These are phyloP conservation scores for Syzygium syzygioides DNA, from an alignment of 441 rosid genomes.

Conservation along the genomic window DNA sequence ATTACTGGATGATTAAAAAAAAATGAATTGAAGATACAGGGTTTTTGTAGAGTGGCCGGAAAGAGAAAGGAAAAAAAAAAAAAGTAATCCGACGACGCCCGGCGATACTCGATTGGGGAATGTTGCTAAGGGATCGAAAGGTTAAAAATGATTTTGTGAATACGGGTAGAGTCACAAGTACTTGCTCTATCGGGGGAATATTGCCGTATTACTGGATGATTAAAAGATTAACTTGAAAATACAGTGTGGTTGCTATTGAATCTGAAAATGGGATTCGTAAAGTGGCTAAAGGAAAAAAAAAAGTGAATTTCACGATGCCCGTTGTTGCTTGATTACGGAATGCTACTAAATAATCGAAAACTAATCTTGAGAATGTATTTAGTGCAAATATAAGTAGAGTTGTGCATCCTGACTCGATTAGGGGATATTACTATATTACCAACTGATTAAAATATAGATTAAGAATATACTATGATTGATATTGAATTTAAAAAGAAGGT, in stretches of 20 bases:
- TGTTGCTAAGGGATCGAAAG: background rate
- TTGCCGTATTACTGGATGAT: accelerated
- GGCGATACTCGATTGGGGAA: background rate
- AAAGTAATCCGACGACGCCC: accelerated
- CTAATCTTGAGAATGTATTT: accelerated
- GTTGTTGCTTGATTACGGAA: background rate
- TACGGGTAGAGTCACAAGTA: background rate
- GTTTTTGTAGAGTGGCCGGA: background rate
- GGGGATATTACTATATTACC: background rate
- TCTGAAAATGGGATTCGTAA: background rate
- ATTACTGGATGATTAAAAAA: background rate
- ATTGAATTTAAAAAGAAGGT: background rate
- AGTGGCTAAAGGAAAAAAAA: background rate
- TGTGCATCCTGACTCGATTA: background rate
- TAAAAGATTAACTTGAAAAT: accelerated
- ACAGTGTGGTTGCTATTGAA: background rate
- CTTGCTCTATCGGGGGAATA: accelerated
- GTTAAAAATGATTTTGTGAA: background rate
- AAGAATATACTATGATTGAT: background rate
- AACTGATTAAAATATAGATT: background rate
- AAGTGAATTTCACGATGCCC: background rate
- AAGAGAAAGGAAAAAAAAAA: background rate
- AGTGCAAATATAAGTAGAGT: background rate
- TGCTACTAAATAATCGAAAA: background rate
- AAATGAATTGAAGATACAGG: background rate